A percentile compares a stretch with the other conserved stretches of the same genome.
phyloP scores from a whole-genome alignment of 1,139 yeast genomes.

The Saccharomyces hybrid region DNA sequence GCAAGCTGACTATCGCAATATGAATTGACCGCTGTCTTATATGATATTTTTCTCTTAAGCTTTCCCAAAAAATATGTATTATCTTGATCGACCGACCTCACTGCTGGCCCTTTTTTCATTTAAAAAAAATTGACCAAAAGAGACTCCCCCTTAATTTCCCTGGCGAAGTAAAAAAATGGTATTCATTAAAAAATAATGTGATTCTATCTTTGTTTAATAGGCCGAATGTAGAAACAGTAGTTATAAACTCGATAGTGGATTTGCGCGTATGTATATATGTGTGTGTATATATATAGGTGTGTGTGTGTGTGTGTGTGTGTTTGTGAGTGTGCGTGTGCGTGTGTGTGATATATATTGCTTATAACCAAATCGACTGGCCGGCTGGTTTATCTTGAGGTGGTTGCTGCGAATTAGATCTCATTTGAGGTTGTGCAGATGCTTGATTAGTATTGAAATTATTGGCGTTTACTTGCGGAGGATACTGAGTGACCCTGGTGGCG shows the following conservation, averaged over 20 bases:
- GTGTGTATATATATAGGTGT: not conserved
- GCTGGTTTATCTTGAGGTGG: not conserved
- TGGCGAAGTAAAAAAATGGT: not conserved
- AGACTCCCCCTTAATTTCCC: not conserved
- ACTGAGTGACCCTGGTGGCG: constrained; percentile 12
- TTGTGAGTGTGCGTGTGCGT: not conserved
- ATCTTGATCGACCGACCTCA: not conserved
- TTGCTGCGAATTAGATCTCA: not conserved
- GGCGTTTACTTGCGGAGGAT: constrained; percentile 9
- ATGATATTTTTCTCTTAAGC: not conserved
- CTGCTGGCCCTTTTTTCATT: not conserved
- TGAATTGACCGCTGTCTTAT: not conserved
- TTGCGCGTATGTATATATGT: not conserved
- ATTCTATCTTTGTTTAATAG: not conserved
- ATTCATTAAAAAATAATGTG: not conserved
- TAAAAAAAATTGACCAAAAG: not conserved
- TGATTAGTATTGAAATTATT: not conserved
- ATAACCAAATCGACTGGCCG: not conserved
- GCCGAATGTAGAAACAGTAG: not conserved
- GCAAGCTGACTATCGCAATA: not conserved
- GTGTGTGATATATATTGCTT: not conserved
- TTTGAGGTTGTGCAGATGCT: not conserved
- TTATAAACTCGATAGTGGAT: not conserved
- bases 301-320: not conserved
- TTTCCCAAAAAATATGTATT: not conserved